phyloP scores from a whole-genome alignment of 495 filamentous ascomycete species.

The Xylaria venustula region DNA sequence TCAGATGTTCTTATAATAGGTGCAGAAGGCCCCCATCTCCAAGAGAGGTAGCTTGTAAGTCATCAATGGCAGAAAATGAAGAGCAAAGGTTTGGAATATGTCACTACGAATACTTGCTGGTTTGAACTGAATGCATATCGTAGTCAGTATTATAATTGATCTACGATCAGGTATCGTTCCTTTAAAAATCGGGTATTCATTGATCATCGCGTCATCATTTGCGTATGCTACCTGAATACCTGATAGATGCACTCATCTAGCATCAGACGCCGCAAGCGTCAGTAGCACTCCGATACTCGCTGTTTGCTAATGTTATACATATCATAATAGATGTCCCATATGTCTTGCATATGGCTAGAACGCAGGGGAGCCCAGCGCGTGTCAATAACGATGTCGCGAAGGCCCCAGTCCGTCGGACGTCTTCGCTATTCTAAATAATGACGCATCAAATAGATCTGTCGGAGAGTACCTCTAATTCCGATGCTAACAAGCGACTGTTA shows the following conservation, averaged over 20 bases:
- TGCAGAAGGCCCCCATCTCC: no score
- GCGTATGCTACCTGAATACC: neutral
- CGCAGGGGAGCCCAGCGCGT: neutral
- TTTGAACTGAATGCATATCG: neutral
- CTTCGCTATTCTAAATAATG: neutral
- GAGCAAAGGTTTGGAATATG: no score
- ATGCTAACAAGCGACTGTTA: neutral
- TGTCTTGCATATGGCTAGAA: neutral
- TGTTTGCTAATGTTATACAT: slow-evolving; percentile 12
- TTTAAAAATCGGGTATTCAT: slow-evolving; percentile 3
- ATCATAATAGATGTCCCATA: slow-evolving; percentile 1
- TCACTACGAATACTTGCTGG: no score
- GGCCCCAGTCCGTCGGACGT: neutral
- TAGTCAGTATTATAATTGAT: neutral
- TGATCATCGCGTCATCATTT: slow-evolving; percentile 2
- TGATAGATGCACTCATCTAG: neutral
- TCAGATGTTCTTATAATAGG: no score
- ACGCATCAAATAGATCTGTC: neutral
- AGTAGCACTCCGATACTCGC: neutral
- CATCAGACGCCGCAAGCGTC: neutral
- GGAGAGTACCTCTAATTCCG: neutral
- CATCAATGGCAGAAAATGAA: no score
- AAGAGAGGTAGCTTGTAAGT: no score
- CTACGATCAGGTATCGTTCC: neutral
- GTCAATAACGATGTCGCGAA: neutral